Evolutionary conservation across 805 yeast genomes (phyloP).

Genomic region (Jamesozyma spencerorum): DNA sequence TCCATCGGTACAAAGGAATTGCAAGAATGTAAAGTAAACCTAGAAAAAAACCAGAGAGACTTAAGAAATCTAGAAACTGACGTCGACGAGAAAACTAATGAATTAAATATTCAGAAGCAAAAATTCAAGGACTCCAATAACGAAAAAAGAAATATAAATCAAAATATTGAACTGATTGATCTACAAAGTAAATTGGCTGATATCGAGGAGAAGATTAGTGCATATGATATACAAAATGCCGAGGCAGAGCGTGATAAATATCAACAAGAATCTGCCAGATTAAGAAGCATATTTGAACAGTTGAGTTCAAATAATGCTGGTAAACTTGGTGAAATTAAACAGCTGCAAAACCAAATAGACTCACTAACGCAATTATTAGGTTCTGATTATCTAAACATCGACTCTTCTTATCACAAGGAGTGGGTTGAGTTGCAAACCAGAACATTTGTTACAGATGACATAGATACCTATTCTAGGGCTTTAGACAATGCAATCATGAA

Average conservation of each 20-base stretch:
- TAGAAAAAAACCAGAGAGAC: constrained; percentile 14
- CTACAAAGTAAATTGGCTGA: constrained; percentile 33
- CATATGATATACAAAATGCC: constrained; percentile 48
- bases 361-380: constrained; percentile 49
- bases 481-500: constrained; percentile 90
- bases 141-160: constrained; percentile 53
- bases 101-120: constrained; percentile 17
- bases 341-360: constrained; percentile 62
- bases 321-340: constrained; percentile 77
- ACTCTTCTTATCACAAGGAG: constrained; percentile 53
- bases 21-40: constrained; percentile 15
- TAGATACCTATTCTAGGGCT: constrained; percentile 72
- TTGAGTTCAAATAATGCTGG: constrained; percentile 63
- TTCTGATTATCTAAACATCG: constrained; percentile 64
- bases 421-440: constrained; percentile 72
- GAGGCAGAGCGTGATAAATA: constrained; percentile 51
- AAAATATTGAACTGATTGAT: constrained; percentile 51
- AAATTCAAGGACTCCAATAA: constrained; percentile 47
- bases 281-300: constrained; percentile 42
- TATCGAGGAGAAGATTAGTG: constrained; percentile 34
- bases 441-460: constrained; percentile 67
- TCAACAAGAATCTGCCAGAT: constrained; percentile 44
- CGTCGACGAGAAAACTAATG: constrained; percentile 13
- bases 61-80: constrained; percentile 12
- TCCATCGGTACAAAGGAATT: constrained; percentile 7